Base-by-base conservation (phyloP, 257 asterid genomes). In the Apocynum venetum region DNA sequence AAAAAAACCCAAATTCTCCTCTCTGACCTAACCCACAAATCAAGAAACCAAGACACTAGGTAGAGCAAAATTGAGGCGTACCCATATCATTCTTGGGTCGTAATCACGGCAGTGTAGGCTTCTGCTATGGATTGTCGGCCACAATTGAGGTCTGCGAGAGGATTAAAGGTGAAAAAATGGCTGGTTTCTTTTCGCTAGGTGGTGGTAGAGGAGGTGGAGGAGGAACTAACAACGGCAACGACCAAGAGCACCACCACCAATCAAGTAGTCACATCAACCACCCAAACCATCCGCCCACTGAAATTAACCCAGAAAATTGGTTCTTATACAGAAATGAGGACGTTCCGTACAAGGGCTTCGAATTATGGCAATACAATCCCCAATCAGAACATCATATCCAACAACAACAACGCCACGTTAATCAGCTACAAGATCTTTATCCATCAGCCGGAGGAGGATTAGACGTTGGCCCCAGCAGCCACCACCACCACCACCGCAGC, bases 111-210 rank as follows among this genome's bases (percentile, higher is more conserved):
- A 81, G 83, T 61, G 80, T 88, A 84, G 85, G 88, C 71, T 77
- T 64, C 75, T 81, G 88, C 79, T 84, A 86, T 88, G 92, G 92
- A 86, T 80, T 82, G 87, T 83, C 85, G 78, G 80, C 82, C 84
- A 80, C 80, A 80, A 74, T 84, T 86, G 83, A 85, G 73, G 77
- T 56, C 71, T 47, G 78, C 25, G 76, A 82, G 72, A 78, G 81
- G 65, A n/a, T 77, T 78, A 40, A 46, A 67, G 79, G 79, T 71
- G 73, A 60, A 47, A 43, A 79, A 70, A 93, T 93, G 98, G 91
- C 98, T 82, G 93, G 90, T 65, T 93, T 93, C 73, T 93, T 91
- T 87, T 93, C 98, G 71, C 89, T 93, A 91, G 91, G 92, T 36
- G 88, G 91, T 8, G 93, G 83, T 3, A 7, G 71, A 3, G 80